A percentile compares a stretch with the other conserved stretches of the same genome.
Conservation (phyloP, 139 green algal species). For the Gonium pectorale region DNA sequence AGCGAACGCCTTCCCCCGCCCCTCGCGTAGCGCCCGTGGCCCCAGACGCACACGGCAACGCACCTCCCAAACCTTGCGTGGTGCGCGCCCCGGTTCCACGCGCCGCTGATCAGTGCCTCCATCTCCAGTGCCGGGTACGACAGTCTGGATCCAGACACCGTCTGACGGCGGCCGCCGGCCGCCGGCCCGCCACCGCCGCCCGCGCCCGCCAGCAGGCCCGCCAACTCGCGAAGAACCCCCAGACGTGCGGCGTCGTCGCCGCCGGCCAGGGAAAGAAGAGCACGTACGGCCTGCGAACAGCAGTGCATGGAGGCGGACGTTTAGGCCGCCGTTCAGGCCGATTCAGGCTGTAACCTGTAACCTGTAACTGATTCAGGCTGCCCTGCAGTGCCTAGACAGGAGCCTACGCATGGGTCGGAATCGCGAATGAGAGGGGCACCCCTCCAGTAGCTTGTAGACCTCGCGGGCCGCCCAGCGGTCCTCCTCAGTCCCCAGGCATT, state of each 20-base stretch:
- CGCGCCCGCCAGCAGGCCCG: slow-evolving; percentile 15
- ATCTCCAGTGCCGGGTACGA: slow-evolving; percentile 12
- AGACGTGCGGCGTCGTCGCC: slow-evolving; percentile 16
- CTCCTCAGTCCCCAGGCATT: too few species aligned
- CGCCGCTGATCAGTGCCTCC: slow-evolving; percentile 1
- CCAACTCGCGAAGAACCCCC: slow-evolving; percentile 15
- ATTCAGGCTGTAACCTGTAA: too few species aligned
- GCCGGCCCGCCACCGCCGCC: background rate
- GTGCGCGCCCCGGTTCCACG: slow-evolving; percentile 42
- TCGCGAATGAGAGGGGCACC: too few species aligned
- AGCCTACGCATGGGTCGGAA: too few species aligned
- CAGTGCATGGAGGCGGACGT: background rate
- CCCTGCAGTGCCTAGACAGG: too few species aligned
- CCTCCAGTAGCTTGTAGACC: too few species aligned
- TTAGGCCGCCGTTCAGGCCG: too few species aligned
- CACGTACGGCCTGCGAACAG: background rate
- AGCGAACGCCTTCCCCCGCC: background rate
- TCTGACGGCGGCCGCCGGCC: background rate
- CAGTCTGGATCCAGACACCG: too few species aligned
- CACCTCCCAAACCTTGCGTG: slow-evolving; percentile 32
- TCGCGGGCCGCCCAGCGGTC: too few species aligned
- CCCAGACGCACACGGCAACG: background rate
- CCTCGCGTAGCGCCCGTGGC: background rate
- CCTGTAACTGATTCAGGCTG: too few species aligned
- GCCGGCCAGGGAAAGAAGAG: slow-evolving; percentile 17